A percentile compares a stretch with the other conserved stretches of the same genome.
Evolutionary conservation across 108 stramenopile genomes (phyloP).

Genomic region (Mayamaea pseudoterrestris): DNA sequence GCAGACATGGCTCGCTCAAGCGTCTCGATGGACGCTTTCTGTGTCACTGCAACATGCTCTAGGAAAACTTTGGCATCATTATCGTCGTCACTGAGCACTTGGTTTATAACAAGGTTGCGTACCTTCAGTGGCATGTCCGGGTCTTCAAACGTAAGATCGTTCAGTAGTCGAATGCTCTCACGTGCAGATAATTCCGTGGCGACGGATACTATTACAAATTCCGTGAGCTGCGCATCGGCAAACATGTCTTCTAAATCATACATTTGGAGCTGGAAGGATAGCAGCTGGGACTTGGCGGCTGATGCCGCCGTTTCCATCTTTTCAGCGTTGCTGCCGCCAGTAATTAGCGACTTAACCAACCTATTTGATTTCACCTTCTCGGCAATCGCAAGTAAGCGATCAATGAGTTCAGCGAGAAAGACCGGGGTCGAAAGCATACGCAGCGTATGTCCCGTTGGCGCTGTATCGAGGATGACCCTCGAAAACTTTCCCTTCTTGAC

Average conservation of each 20-base stretch:
- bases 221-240: conserved; percentile 64
- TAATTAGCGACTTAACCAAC: conserved; percentile 48
- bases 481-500: conserved; percentile 78
- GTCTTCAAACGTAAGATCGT: conserved; percentile 78
- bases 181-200: conserved; percentile 79
- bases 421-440: conserved; percentile 80
- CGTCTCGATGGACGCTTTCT: conserved; percentile 22
- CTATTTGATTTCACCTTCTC: conserved; percentile 62
- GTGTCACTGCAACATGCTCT: conserved; percentile 18
- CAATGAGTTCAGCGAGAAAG: conserved; percentile 75
- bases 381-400: conserved; percentile 49
- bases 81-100: conserved; percentile 59
- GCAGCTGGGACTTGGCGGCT: conserved; percentile 54
- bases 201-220: conserved; percentile 87
- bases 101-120: conserved; percentile 77
- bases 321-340: conserved; percentile 19
- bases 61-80: conserved; percentile 29
- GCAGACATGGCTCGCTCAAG: conserved; percentile 15
- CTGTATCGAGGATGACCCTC: conserved; percentile 90
- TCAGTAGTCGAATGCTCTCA: conserved; percentile 72
- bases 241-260: conserved; percentile 84
- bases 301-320: conserved; percentile 51
- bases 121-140: conserved; percentile 82
- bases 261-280: conserved; percentile 79
- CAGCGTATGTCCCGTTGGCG: conserved; percentile 93